Conservation (phyloP, 306 rosid genomes). For the Cicer chorassanicum region DNA sequence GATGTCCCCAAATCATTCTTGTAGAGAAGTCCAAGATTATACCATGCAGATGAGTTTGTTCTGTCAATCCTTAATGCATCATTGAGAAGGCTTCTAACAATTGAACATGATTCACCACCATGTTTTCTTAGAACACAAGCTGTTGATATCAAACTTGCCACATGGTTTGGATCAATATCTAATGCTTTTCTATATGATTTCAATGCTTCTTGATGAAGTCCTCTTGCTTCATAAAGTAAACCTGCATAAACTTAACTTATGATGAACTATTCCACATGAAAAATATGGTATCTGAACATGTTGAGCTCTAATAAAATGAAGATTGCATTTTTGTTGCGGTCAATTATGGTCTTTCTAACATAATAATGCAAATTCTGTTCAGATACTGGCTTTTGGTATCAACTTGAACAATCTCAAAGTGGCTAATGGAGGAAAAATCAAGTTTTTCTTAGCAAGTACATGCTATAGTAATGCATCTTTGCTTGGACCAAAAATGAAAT, state of each 20-base stretch:
- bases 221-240: constrained; percentile 72
- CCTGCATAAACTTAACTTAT: constrained; percentile 52
- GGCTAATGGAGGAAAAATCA: too few relatives aligned
- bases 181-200: constrained; percentile 71
- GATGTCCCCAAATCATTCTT: constrained; percentile 65
- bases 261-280: not conserved
- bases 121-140: constrained; percentile 69
- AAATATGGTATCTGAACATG: not conserved
- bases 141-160: constrained; percentile 82
- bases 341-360: not conserved
- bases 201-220: constrained; percentile 74
- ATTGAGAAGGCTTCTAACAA: constrained; percentile 78
- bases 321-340: constrained; percentile 20
- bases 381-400: too few relatives aligned
- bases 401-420: too few relatives aligned
- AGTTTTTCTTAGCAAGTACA: too few relatives aligned
- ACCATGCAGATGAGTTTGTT: constrained; percentile 80
- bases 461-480: too few relatives aligned
- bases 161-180: constrained; percentile 76
- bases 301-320: not conserved
- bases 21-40: constrained; percentile 86
- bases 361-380: too few relatives aligned
- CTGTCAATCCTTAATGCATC: constrained; percentile 83
- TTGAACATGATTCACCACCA: constrained; percentile 72
- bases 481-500: too few relatives aligned